These are phyloP conservation scores for Lasiodiplodia citricola DNA, from an alignment of 2,329 filamentous ascomycete species.

Conservation along the genomic window DNA sequence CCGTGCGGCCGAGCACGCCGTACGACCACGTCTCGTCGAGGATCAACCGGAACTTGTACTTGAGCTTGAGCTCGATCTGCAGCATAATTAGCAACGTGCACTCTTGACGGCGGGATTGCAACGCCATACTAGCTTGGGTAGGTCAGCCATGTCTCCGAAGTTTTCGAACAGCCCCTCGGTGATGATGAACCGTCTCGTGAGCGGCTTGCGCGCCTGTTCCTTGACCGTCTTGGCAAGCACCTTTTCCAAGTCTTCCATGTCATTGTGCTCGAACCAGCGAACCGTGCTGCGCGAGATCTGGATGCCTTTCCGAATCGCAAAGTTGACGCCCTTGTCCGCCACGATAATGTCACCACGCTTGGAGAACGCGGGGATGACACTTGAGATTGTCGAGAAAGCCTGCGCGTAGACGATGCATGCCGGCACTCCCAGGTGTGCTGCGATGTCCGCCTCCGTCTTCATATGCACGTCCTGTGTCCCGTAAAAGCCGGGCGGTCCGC, in stretches of 20 bases:
- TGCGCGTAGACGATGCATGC: slow-evolving; percentile 95
- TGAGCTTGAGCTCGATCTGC: slow-evolving; percentile 87
- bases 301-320: slow-evolving; percentile 89
- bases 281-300: slow-evolving; percentile 92
- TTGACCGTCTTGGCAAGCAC: slow-evolving; percentile 84
- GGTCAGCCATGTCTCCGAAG: slow-evolving; percentile 79
- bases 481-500: slow-evolving; percentile 96
- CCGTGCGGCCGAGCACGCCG: slow-evolving; percentile 88
- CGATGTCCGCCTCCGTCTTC: slow-evolving; percentile 93
- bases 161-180: slow-evolving; percentile 95
- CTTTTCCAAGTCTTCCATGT: slow-evolving; percentile 89
- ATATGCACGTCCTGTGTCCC: slow-evolving; percentile 98
- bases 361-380: slow-evolving; percentile 94
- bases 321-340: slow-evolving; percentile 91
- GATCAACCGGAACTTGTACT: slow-evolving; percentile 97
- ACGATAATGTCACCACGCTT: slow-evolving; percentile 98
- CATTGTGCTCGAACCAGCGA: slow-evolving; percentile 93
- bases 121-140: slow-evolving; percentile 77
- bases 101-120: not conserved
- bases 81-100: not conserved
- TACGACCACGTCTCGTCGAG: slow-evolving; percentile 98
- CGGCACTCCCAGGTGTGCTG: slow-evolving; percentile 83
- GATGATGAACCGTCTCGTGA: slow-evolving; percentile 93
- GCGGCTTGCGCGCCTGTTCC: slow-evolving; percentile 84
- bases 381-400: slow-evolving; percentile 94